Conservation (phyloP, 2,329 filamentous ascomycete genomes). For the Diaporthe destruens region DNA sequence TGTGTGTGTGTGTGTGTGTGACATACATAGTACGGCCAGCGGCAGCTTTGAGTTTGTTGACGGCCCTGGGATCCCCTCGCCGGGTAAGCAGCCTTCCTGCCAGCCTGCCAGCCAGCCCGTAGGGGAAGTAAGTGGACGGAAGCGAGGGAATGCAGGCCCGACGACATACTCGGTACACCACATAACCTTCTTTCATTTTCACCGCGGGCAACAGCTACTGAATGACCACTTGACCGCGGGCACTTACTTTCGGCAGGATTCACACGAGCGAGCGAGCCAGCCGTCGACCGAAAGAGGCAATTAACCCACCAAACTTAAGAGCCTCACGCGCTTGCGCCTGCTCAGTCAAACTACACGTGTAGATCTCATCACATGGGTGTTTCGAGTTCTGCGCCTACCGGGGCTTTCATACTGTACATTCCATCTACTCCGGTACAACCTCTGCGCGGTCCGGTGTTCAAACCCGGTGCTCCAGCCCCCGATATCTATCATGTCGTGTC, state of each 20-base stretch:
- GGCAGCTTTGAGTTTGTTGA: neutral
- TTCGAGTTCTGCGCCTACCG: neutral
- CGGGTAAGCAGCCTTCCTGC: conserved; percentile 15
- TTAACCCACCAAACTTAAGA: neutral
- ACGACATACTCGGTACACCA: neutral
- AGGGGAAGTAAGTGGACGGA: neutral
- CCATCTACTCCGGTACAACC: neutral
- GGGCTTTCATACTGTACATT: too few relatives aligned
- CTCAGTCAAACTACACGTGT: neutral
- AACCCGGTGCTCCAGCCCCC: conserved; percentile 2
- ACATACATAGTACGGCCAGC: neutral
- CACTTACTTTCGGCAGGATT: neutral
- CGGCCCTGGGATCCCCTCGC: neutral
- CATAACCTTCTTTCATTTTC: neutral
- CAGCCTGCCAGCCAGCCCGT: too few relatives aligned
- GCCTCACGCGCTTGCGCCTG: neutral
- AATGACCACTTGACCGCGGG: neutral
- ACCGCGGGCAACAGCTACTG: neutral
- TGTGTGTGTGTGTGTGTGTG: neutral
- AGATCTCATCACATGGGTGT: neutral
- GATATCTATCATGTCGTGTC: neutral
- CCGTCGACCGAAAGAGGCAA: conserved; percentile 32
- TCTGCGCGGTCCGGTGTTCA: neutral
- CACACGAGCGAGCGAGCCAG: neutral
- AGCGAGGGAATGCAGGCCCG: neutral